These are phyloP conservation scores for Leishmania amazonensis DNA, from an alignment of 208 protist genomes.

Conservation along the genomic window DNA sequence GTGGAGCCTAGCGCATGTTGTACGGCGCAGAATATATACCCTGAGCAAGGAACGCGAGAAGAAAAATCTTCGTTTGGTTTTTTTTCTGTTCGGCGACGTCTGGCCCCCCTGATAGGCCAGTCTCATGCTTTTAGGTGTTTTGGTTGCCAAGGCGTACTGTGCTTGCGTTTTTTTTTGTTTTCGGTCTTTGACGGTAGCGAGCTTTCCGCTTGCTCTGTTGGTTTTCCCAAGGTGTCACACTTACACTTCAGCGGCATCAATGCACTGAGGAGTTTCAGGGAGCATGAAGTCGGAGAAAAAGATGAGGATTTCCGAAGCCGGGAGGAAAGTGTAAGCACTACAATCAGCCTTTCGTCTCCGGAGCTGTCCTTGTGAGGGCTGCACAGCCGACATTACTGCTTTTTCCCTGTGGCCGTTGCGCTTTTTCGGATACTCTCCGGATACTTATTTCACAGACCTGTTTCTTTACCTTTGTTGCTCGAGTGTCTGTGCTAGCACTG, in stretches of 20 bases:
- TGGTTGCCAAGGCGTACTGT: no score
- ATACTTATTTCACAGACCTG: not conserved
- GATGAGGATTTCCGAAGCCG: not conserved
- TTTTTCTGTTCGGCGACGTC: no score
- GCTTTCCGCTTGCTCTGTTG: not conserved
- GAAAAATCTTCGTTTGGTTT: no score
- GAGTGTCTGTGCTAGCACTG: not conserved
- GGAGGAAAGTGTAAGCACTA: not conserved
- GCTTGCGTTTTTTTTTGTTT: not conserved
- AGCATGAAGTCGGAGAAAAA: not conserved
- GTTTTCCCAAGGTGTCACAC: not conserved
- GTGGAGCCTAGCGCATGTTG: not conserved
- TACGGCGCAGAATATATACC: not conserved
- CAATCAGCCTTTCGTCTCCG: not conserved
- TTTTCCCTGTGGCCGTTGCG: not conserved
- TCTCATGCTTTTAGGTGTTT: no score
- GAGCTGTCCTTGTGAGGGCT: not conserved
- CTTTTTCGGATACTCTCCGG: not conserved
- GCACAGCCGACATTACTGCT: no score
- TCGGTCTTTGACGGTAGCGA: not conserved
- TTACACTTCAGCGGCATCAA: not conserved
- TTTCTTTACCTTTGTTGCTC: not conserved
- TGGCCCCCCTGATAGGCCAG: no score
- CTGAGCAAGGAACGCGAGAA: no score
- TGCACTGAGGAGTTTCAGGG: not conserved